Evolutionary conservation across 306 rosid species (phyloP), one percentile per base, ranked within the genome.

Genomic region (Argentina anserina): DNA sequence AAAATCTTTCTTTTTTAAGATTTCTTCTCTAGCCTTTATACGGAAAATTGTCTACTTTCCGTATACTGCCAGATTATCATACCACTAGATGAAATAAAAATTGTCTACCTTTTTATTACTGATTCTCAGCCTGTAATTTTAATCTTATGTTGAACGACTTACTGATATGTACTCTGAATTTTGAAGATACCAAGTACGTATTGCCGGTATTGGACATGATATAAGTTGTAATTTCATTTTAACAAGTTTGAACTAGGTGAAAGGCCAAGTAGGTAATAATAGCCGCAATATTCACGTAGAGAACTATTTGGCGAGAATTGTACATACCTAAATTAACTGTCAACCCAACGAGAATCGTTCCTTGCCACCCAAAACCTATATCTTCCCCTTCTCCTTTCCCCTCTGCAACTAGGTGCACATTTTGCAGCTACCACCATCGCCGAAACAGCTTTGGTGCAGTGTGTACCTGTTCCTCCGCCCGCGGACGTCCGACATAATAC

Each of bases 261-360:
- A 61, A 34, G 69, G 74, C 14, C 31, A 36, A 50, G 31, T 23
- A 28, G 20, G 31, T 34, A 40, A 20, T 33, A n/a, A n/a, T n/a
- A n/a, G n/a, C n/a, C n/a, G 31, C 26, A 62, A 47, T 62, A 21
- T 70, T 21, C 60, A 60, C 31, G 3, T 21, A 23, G 17, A 45
- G 63, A 41, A 74, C 72, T 84, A 79, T 73, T 73, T 78, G 82
- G 86, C 80, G 67, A 86, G 81, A 75, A 81, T 76, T 40, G 20
- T 81, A n/a, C 21, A 2, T 8, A 80, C 84, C 89, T 45, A 83
- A 80, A 71, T 72, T 83, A 89, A 86, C 90, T 69, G 9, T 13
- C 33, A 69, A 36, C 73, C 21, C 61, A 58, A 46, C 65, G 56
- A 72, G 80, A 77, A 55, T 50, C 70, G 52, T 64, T 86, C 83